Evolutionary conservation across 805 yeast species (phyloP).

Genomic region (Schwanniomyces yamadae): DNA sequence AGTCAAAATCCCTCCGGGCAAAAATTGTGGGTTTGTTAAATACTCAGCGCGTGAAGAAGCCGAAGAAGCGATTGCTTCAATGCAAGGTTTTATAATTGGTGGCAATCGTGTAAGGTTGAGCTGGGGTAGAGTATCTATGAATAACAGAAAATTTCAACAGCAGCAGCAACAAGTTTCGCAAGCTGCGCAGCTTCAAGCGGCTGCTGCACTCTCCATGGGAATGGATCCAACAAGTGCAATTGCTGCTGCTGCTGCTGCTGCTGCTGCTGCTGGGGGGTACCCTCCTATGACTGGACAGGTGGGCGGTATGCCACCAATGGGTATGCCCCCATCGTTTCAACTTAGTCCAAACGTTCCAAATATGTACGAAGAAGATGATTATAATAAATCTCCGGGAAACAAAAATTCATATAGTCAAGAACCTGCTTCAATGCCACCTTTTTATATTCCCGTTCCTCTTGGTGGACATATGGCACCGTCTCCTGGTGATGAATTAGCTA

Average conservation of each 20-base stretch:
- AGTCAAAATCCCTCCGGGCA: conserved; percentile 76
- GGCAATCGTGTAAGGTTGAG: conserved; percentile 79
- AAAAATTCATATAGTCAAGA: conserved; percentile 2
- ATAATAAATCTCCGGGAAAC: neutral
- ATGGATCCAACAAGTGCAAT: conserved; percentile 36
- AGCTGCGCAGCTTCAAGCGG: conserved; percentile 38
- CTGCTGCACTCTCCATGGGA: conserved; percentile 39
- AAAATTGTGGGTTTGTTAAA: conserved; percentile 88
- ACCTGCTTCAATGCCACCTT: conserved; percentile 3
- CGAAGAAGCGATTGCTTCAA: conserved; percentile 76
- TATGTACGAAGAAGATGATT: conserved; percentile 1
- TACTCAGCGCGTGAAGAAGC: conserved; percentile 76
- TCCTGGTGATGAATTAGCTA: conserved; percentile 11
- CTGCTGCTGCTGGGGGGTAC: conserved; percentile 21
- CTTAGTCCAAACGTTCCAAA: neutral
- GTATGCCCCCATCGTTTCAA: conserved; percentile 8
- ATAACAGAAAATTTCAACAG: conserved; percentile 32
- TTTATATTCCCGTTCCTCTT: conserved; percentile 6
- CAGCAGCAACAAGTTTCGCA: conserved; percentile 32
- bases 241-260: conserved; percentile 27
- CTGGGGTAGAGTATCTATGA: conserved; percentile 68
- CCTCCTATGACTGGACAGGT: conserved; percentile 14
- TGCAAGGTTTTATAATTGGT: conserved; percentile 90
- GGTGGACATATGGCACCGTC: conserved; percentile 3
- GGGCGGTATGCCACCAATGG: conserved; percentile 13